Conservation (phyloP, 106 monocot species). For the Vanilla planifolia region DNA sequence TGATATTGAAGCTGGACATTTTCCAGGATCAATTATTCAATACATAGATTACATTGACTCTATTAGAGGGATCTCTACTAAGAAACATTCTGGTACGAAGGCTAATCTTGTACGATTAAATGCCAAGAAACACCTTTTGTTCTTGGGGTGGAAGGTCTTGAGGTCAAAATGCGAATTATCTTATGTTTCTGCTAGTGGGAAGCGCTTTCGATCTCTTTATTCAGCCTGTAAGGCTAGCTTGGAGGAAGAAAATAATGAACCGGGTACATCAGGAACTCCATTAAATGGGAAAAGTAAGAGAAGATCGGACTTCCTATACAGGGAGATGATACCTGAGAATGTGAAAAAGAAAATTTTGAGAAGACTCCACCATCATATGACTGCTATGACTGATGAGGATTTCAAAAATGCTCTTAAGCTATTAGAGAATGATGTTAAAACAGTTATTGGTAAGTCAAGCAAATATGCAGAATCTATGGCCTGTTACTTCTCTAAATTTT, state of each 20-base stretch:
- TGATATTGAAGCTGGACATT: conserved; percentile 16
- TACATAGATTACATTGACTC: conserved; percentile 20
- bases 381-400: neutral
- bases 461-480: neutral
- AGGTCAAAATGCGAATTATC: conserved; percentile 15
- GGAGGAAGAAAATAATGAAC: conserved; percentile 3
- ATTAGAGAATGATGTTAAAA: neutral
- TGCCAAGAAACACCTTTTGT: conserved; percentile 38
- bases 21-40: conserved; percentile 19
- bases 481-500: conserved; percentile 7
- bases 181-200: conserved; percentile 35
- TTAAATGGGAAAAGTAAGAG: neutral
- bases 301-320: neutral
- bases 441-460: neutral
- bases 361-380: neutral
- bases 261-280: neutral
- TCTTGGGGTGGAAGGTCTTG: conserved; percentile 44
- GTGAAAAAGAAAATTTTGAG: neutral
- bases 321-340: neutral
- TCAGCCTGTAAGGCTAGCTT: conserved; percentile 39
- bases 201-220: conserved; percentile 36
- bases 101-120: conserved; percentile 19
- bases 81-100: neutral
- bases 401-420: neutral
- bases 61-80: neutral